These are phyloP conservation scores for Penicillium taxi DNA, from an alignment of 495 filamentous ascomycete genomes.

Conservation along the genomic window DNA sequence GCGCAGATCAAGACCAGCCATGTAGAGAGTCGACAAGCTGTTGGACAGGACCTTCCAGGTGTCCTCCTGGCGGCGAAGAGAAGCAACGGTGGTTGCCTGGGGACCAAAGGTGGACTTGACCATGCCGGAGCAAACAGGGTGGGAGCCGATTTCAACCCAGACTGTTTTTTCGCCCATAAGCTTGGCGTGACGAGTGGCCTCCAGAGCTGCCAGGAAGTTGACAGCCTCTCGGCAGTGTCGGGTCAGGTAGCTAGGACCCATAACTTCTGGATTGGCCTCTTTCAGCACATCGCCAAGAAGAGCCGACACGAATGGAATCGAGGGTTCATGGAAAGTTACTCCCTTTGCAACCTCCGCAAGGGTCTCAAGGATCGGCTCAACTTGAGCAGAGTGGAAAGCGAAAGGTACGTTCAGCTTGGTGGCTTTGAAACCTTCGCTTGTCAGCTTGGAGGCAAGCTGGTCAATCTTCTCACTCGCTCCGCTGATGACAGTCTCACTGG, in stretches of 20 bases:
- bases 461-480: constrained; percentile 43
- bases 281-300: constrained; percentile 53
- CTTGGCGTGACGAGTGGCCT: constrained; percentile 43
- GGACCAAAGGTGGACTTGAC: constrained; percentile 58
- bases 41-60: constrained; percentile 56
- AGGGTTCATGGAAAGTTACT: constrained; percentile 52
- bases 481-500: constrained; percentile 44
- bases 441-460: constrained; percentile 49
- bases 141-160: constrained; percentile 60
- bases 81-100: constrained; percentile 50
- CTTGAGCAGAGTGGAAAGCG: constrained; percentile 75
- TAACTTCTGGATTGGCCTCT: constrained; percentile 40
- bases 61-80: constrained; percentile 47
- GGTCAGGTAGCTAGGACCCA: constrained; percentile 54
- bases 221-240: constrained; percentile 65
- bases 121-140: constrained; percentile 61
- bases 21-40: constrained; percentile 54
- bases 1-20: constrained; percentile 56
- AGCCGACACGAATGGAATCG: constrained; percentile 66
- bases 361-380: constrained; percentile 64
- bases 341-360: constrained; percentile 53
- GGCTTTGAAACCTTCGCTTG: constrained; percentile 51
- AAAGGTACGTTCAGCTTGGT: constrained; percentile 65
- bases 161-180: constrained; percentile 37
- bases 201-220: constrained; percentile 59